phyloP scores from a whole-genome alignment of 2,329 filamentous ascomycete species.

The Neurospora crassa region DNA sequence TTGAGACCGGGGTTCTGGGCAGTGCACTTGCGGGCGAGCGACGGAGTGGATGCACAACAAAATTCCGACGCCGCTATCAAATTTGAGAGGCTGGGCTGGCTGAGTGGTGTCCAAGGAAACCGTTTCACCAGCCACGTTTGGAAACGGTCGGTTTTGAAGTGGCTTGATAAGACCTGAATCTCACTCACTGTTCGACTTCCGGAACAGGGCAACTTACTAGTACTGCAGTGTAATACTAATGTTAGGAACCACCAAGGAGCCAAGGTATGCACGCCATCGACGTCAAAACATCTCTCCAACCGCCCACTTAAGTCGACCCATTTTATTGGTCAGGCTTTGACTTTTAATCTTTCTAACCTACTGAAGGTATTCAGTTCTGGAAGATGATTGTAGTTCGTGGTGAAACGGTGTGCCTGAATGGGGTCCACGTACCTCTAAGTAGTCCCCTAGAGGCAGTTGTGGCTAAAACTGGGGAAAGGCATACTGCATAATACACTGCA shows the following conservation, averaged over 20 bases:
- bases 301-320: neutral
- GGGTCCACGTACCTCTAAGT: neutral
- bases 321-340: neutral
- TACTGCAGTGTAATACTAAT: neutral
- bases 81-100: constrained; percentile 19
- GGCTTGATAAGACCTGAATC: neutral
- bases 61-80: constrained; percentile 13
- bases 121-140: constrained; percentile 10
- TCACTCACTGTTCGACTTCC: neutral
- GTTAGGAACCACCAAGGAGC: neutral
- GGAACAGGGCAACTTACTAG: neutral
- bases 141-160: neutral
- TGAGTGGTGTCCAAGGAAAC: neutral
- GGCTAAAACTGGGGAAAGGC: neutral
- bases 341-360: neutral
- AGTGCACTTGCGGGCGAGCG: constrained; percentile 3
- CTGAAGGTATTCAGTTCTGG: neutral
- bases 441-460: neutral
- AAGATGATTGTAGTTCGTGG: neutral
- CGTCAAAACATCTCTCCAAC: neutral
- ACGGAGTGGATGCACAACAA: constrained; percentile 3
- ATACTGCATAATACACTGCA: no score
- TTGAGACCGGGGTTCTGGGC: constrained; percentile 1
- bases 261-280: neutral
- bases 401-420: neutral